A percentile compares a stretch with the other conserved stretches of the same genome.
Evolutionary conservation across 1,284 basidiomycete species (phyloP).

Genomic region (Macrocystidia cucumis): DNA sequence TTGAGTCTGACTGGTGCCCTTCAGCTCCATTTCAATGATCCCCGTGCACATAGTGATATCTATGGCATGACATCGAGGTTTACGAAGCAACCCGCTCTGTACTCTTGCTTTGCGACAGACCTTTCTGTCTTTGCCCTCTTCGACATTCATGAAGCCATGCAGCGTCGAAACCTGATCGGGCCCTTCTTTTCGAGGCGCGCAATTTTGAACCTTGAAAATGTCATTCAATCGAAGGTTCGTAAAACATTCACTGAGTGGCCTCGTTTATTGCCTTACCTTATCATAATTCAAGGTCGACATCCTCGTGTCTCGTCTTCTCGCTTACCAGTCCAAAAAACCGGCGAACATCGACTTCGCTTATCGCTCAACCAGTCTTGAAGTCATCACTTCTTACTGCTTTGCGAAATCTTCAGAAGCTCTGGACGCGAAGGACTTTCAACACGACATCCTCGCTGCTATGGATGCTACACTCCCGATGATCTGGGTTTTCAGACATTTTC

Average conservation of each 20-base stretch:
- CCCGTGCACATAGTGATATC: slow-evolving; percentile 20
- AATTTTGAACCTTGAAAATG: slow-evolving; percentile 18
- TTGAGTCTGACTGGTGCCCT: neutral
- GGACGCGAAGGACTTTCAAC: slow-evolving; percentile 16
- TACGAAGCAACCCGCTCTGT: slow-evolving; percentile 19
- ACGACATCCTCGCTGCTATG: slow-evolving; percentile 17
- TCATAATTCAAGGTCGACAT: slow-evolving; percentile 15
- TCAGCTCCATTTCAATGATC: slow-evolving; percentile 24
- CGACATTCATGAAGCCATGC: slow-evolving; percentile 17
- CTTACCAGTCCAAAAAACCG: slow-evolving; percentile 6
- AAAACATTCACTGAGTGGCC: slow-evolving; percentile 3
- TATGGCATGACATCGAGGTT: slow-evolving; percentile 18
- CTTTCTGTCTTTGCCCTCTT: slow-evolving; percentile 2
- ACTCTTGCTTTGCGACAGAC: slow-evolving; percentile 17
- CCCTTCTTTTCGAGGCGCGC: slow-evolving; percentile 24
- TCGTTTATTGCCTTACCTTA: too few species aligned
- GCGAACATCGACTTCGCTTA: slow-evolving; percentile 13
- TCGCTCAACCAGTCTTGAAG: slow-evolving; percentile 15
- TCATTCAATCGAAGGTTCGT: slow-evolving; percentile 20
- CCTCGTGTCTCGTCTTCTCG: slow-evolving; percentile 11
- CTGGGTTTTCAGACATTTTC: slow-evolving; percentile 19
- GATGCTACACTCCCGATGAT: slow-evolving; percentile 13
- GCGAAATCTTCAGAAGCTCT: slow-evolving; percentile 14
- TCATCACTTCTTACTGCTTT: slow-evolving; percentile 22
- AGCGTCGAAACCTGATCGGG: slow-evolving; percentile 17